phyloP scores from a whole-genome alignment of 176 grass and related monocot species.

The Urochloa ruziziensis region DNA sequence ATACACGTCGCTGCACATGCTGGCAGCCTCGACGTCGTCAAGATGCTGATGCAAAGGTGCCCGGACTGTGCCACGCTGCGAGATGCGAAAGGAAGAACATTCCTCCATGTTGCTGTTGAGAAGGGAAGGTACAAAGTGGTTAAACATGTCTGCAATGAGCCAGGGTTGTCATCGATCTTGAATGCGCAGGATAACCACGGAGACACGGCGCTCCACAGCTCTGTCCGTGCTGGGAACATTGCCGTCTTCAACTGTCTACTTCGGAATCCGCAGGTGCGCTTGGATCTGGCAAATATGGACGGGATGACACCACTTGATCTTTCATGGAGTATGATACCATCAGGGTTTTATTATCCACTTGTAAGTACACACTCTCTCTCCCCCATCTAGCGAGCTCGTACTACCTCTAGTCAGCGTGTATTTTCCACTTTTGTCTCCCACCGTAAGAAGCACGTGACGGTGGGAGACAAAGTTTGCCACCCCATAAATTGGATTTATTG shows the following conservation, averaged over 20 bases:
- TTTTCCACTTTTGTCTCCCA: too few relatives aligned
- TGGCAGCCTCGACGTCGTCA: not conserved
- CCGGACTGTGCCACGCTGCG: conserved; percentile 10
- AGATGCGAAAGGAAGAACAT: not conserved
- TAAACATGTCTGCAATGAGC: too few relatives aligned
- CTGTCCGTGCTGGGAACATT: not conserved
- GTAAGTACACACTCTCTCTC: too few relatives aligned
- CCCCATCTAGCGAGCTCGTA: too few relatives aligned
- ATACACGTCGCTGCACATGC: not conserved
- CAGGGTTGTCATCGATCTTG: not conserved
- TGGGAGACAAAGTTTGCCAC: too few relatives aligned
- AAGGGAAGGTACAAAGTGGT: not conserved
- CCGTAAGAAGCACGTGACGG: too few relatives aligned
- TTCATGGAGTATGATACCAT: not conserved
- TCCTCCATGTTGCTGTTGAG: conserved; percentile 21
- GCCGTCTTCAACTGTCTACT: not conserved
- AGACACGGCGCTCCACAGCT: not conserved
- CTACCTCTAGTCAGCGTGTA: too few relatives aligned
- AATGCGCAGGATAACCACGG: conserved; percentile 4
- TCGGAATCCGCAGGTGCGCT: not conserved
- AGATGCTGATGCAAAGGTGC: not conserved
- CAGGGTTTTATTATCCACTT: not conserved
- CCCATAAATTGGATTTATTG: too few relatives aligned
- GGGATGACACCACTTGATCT: not conserved
- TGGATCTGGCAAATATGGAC: not conserved